Percentiles rank a stretch among this genome's conserved stretches.
Conservation (phyloP, 805 yeast genomes). For the Hanseniaspora clermontiae region DNA sequence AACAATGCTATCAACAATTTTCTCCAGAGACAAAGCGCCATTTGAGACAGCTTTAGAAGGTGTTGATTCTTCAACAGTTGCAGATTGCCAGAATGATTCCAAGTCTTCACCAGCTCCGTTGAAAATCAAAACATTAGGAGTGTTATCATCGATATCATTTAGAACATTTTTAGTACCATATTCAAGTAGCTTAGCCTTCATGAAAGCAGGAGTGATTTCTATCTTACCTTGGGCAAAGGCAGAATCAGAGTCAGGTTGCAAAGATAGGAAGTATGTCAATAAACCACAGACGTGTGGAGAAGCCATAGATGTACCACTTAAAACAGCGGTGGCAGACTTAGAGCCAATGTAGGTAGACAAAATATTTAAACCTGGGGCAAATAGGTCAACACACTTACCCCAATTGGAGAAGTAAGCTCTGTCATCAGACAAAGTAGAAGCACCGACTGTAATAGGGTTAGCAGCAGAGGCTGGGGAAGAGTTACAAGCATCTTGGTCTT, state of each 20-base stretch:
- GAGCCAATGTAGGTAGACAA: slow-evolving; percentile 76
- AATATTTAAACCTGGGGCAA: slow-evolving; percentile 90
- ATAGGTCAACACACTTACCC: slow-evolving; percentile 91
- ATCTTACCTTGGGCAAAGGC: slow-evolving; percentile 41
- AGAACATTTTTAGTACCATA: slow-evolving; percentile 52
- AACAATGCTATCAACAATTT: slow-evolving; percentile 15
- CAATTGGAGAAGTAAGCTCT: slow-evolving; percentile 94
- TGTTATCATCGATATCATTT: slow-evolving; percentile 53
- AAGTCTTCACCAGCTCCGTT: slow-evolving; percentile 73
- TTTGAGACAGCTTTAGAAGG: neutral
- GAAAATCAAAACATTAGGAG: slow-evolving; percentile 65
- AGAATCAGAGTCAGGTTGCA: slow-evolving; percentile 64
- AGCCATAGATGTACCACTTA: slow-evolving; percentile 97
- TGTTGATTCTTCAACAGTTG: slow-evolving; percentile 4
- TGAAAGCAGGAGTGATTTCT: slow-evolving; percentile 54
- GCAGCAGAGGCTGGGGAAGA: slow-evolving; percentile 83
- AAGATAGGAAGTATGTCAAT: slow-evolving; percentile 74
- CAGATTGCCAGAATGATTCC: slow-evolving; percentile 46
- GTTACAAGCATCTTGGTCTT: slow-evolving; percentile 83
- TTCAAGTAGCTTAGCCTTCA: slow-evolving; percentile 62
- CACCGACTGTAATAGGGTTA: slow-evolving; percentile 85
- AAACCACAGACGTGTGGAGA: slow-evolving; percentile 93
- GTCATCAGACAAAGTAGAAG: slow-evolving; percentile 73
- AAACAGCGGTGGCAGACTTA: slow-evolving; percentile 58
- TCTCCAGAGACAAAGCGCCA: neutral